Evolutionary conservation across 2,329 filamentous ascomycete genomes (phyloP).

Genomic region (Paraphoma sp.): DNA sequence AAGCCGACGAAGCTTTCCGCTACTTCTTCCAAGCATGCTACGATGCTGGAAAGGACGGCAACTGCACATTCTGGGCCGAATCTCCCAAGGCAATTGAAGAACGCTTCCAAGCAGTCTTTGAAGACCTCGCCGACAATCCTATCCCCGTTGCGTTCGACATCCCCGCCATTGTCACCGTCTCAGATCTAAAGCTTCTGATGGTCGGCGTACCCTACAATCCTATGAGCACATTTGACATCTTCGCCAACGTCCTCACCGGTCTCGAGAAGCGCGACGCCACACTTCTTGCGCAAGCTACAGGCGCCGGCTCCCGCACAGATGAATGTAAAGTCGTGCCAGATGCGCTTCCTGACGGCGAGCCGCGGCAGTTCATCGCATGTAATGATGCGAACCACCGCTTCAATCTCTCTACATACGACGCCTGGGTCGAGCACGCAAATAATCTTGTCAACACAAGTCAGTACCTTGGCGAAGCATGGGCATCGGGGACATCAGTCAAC

Average conservation of each 20-base stretch:
- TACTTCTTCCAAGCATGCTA: constrained; percentile 2
- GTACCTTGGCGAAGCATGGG: constrained; percentile 20
- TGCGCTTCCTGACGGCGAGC: constrained; percentile 6
- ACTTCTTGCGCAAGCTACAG: neutral
- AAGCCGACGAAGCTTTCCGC: neutral
- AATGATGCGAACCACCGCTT: constrained; percentile 15
- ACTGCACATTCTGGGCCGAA: constrained; percentile 19
- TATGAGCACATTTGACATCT: neutral
- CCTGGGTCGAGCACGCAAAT: constrained; percentile 7
- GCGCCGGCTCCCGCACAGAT: neutral
- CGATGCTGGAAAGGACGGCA: constrained; percentile 9
- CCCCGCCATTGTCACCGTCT: constrained; percentile 12
- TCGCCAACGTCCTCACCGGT: constrained; percentile 7
- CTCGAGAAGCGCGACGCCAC: constrained; percentile 16
- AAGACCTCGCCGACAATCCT: constrained; percentile 6
- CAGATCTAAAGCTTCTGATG: constrained; percentile 5
- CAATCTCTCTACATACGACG: constrained; percentile 12
- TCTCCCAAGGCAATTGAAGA: constrained; percentile 11
- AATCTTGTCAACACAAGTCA: constrained; percentile 2
- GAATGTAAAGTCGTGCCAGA: neutral
- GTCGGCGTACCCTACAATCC: constrained; percentile 9
- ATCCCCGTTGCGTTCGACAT: constrained; percentile 1
- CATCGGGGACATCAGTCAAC: constrained; percentile 6
- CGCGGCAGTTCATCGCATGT: constrained; percentile 18
- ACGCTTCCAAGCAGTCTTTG: constrained; percentile 12